These are phyloP conservation scores for Elsinoe arachidis DNA, from an alignment of 2,329 filamentous ascomycete genomes.

Conservation along the genomic window DNA sequence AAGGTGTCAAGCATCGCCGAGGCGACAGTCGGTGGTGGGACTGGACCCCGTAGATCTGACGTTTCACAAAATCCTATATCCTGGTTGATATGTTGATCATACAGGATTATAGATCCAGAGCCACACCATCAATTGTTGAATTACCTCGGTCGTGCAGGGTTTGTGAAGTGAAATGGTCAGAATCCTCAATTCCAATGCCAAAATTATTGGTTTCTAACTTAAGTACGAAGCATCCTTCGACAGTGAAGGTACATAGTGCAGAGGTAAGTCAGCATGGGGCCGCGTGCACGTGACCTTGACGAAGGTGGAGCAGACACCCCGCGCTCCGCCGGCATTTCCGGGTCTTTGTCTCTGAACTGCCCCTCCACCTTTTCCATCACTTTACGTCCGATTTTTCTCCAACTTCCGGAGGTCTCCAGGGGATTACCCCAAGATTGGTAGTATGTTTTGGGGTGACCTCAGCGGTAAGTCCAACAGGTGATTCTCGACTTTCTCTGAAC, in stretches of 20 bases:
- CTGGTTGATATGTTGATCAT: neutral
- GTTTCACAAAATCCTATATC: neutral
- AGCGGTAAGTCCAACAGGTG: neutral
- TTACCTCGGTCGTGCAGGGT: too few species aligned
- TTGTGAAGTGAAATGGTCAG: too few species aligned
- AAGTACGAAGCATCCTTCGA: too few species aligned
- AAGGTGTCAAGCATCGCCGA: neutral
- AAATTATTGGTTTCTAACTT: too few species aligned
- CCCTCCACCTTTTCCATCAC: neutral
- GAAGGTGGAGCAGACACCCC: neutral
- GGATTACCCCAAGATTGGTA: constrained; percentile 1
- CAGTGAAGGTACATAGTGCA: too few species aligned
- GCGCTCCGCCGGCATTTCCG: neutral
- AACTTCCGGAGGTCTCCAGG: neutral
- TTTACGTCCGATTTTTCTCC: neutral
- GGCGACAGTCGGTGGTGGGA: neutral
- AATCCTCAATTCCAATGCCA: too few species aligned
- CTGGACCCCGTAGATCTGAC: neutral
- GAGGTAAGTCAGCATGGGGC: too few species aligned
- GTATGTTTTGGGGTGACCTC: neutral
- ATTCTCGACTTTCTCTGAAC: neutral
- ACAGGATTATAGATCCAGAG: neutral
- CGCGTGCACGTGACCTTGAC: neutral
- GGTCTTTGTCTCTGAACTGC: neutral
- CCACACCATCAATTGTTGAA: too few species aligned